A percentile compares a stretch with the other conserved stretches of the same genome.
Evolutionary conservation across 139 green algal genomes (phyloP).

Genomic region (Parachlorella kessleri): DNA sequence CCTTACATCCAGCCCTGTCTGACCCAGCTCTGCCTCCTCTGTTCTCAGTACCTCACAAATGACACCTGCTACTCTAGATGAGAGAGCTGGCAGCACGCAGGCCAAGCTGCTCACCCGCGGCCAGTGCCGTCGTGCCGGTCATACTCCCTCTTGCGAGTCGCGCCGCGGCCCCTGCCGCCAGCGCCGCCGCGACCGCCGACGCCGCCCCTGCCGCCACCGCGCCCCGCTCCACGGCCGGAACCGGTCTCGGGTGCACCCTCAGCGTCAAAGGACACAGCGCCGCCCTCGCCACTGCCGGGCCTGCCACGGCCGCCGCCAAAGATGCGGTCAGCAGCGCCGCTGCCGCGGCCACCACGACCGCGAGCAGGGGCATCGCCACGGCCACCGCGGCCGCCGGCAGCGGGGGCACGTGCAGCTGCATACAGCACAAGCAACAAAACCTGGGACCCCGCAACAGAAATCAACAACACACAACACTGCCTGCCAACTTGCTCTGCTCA

Average conservation of each 20-base stretch:
- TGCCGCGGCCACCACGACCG: constrained; percentile 15
- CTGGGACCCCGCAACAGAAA: no score
- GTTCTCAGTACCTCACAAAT: no score
- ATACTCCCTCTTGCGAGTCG: constrained; percentile 64
- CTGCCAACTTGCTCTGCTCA: no score
- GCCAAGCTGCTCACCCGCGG: constrained; percentile 72
- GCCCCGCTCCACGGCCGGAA: neutral
- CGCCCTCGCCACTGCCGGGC: neutral
- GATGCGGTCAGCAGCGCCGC: constrained; percentile 2
- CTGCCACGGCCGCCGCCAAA: neutral
- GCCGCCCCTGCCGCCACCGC: neutral
- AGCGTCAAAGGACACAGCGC: constrained; percentile 21
- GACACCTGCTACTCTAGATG: no score
- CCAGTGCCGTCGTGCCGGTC: constrained; percentile 84
- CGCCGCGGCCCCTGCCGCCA: constrained; percentile 32
- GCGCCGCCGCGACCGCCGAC: constrained; percentile 31
- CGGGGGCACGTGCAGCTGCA: constrained; percentile 17
- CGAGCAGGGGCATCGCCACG: neutral
- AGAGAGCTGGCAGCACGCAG: no score
- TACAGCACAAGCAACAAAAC: neutral
- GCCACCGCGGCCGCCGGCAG: constrained; percentile 1
- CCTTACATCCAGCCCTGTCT: no score
- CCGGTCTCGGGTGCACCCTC: constrained; percentile 20
- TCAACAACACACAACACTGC: neutral
- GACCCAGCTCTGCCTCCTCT: no score